A percentile compares a stretch with the other conserved stretches of the same genome.
phyloP scores from a whole-genome alignment of 805 yeast genomes.

The Nakazawaea wyomingensis region DNA sequence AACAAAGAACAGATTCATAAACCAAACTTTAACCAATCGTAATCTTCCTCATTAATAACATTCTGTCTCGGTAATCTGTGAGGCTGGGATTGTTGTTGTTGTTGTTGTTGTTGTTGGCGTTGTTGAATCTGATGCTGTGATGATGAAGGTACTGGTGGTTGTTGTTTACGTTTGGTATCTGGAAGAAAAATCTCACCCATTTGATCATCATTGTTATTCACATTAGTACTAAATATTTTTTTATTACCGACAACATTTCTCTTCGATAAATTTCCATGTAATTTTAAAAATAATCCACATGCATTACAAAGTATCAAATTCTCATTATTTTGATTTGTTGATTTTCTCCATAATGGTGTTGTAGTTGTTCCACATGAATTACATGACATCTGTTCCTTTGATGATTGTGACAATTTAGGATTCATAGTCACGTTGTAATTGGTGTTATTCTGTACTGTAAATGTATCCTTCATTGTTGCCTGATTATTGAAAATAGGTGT shows the following conservation, averaged over 20 bases:
- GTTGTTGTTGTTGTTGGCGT: constrained; percentile 8
- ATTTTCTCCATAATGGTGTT: constrained; percentile 89
- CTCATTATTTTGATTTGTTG: constrained; percentile 50
- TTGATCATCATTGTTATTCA: constrained; percentile 10
- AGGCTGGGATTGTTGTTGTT: constrained; percentile 2
- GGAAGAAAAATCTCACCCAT: constrained; percentile 11
- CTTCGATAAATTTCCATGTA: constrained; percentile 62
- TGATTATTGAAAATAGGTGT: constrained; percentile 15
- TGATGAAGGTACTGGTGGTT: not conserved
- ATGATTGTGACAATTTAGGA: constrained; percentile 4
- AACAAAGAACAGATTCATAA: too few species aligned
- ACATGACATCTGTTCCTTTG: constrained; percentile 45
- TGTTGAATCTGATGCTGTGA: not conserved
- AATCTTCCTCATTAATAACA: constrained; percentile 22
- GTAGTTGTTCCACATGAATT: constrained; percentile 88
- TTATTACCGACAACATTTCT: constrained; percentile 2
- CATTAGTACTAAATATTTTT: not conserved
- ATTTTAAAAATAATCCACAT: constrained; percentile 82
- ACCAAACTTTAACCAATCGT: constrained; percentile 33
- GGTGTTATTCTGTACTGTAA: constrained; percentile 14
- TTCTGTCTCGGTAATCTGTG: not conserved
- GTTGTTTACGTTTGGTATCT: not conserved
- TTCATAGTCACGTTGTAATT: constrained; percentile 9
- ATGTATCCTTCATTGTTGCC: constrained; percentile 13
- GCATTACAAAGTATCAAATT: constrained; percentile 89